Evolutionary conservation across 2,329 filamentous ascomycete genomes (phyloP).

Genomic region (Fusarium brevicatenulatum): DNA sequence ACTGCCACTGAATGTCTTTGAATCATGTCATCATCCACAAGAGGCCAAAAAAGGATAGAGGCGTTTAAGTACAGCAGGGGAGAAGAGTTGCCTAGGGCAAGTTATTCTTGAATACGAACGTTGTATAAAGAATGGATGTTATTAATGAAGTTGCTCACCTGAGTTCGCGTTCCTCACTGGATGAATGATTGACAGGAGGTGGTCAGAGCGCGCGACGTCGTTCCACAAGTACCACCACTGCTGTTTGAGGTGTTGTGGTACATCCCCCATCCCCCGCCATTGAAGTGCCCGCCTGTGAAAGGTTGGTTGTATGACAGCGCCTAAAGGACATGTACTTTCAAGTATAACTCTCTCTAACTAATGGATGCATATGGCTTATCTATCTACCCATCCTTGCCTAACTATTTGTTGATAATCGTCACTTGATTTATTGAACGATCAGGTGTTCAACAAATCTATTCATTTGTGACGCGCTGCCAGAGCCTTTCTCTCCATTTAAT

Average conservation of each 20-base stretch:
- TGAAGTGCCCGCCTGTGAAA: background rate
- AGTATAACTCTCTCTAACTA: background rate
- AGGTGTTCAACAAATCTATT: background rate
- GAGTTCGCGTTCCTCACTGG: slow-evolving; percentile 20
- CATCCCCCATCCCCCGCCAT: slow-evolving; percentile 36
- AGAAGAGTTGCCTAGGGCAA: background rate
- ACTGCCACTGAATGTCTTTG: slow-evolving; percentile 22
- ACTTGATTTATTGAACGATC: background rate
- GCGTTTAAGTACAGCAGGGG: background rate
- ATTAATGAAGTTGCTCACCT: slow-evolving; percentile 27
- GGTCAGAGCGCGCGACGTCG: slow-evolving; percentile 25
- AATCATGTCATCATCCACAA: slow-evolving; percentile 32
- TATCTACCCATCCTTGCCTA: background rate
- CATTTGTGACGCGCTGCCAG: background rate
- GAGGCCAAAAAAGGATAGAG: background rate
- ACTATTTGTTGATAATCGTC: slow-evolving; percentile 4
- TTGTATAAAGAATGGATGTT: background rate
- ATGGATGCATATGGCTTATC: background rate
- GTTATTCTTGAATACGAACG: background rate
- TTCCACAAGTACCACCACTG: slow-evolving; percentile 27
- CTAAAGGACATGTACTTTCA: background rate
- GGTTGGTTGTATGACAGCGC: background rate
- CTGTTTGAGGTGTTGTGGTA: slow-evolving; percentile 25
- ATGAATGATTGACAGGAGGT: slow-evolving; percentile 14
- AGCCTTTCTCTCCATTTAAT: background rate